phyloP scores from a whole-genome alignment of 305 asterid species.

The Fraxinus latifolia region DNA sequence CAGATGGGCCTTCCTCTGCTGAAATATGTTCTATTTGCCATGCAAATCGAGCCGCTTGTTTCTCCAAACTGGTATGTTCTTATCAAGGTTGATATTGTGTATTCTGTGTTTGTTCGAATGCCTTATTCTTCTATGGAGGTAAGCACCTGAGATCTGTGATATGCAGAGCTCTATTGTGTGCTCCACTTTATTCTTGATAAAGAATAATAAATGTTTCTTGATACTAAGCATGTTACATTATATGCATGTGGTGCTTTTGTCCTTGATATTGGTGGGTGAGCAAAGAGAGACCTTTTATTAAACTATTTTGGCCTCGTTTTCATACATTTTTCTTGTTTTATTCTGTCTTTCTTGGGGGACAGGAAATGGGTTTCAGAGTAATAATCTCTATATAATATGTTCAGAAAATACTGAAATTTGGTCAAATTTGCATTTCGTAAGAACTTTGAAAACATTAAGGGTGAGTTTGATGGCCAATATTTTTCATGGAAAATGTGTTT shows the following conservation, averaged over 20 bases:
- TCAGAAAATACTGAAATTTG: not conserved
- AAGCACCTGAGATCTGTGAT: conserved; percentile 9
- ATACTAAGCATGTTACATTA: not conserved
- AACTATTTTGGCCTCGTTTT: not conserved
- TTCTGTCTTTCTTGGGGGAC: not conserved
- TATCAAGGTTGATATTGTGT: not conserved
- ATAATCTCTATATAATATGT: not conserved
- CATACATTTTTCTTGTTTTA: not conserved
- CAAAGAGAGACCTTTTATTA: not conserved
- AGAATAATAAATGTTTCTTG: not conserved
- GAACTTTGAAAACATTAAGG: not conserved
- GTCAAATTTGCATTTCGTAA: not conserved
- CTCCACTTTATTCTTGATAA: not conserved
- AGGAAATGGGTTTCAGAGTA: not conserved
- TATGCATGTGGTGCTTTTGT: not conserved
- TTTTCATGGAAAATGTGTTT: too few relatives aligned
- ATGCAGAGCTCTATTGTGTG: not conserved
- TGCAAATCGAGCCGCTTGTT: conserved; percentile 91
- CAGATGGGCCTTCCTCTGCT: conserved; percentile 52
- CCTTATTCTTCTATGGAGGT: not conserved
- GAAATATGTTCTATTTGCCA: conserved; percentile 70
- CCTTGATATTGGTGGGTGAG: not conserved
- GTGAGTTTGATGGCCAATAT: too few relatives aligned
- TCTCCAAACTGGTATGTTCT: conserved; percentile 65
- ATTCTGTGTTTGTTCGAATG: not conserved